Evolutionary conservation across 2,329 filamentous ascomycete species (phyloP), one percentile per base, ranked within the genome.

Genomic region (Calonectria multiphialidica): DNA sequence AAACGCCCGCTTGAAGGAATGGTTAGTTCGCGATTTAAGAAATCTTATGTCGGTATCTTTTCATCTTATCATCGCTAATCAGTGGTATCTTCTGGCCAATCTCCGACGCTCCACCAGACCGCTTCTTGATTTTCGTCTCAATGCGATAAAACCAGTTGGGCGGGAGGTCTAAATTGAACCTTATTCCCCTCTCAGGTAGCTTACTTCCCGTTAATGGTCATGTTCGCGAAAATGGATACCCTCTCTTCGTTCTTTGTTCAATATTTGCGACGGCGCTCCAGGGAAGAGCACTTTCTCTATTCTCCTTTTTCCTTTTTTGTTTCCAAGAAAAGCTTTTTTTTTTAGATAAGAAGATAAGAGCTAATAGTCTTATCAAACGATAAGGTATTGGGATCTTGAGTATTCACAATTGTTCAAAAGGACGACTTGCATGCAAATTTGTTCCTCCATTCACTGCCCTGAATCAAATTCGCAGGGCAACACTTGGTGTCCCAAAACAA

Each of bases 401-500:
- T n/a, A 47, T 47, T 23, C 44, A 47, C 53, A 9, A 35, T 40
- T 57, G n/a, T 57, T 37, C 18, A n/a, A 28, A 44, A 21, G 47
- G 44, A 23, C 30, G 15, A 23, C 18, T 25, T 50, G 25, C 12
- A 47, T 30, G n/a, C 28, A 37, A 10, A 50, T 23, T 23, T 47
- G n/a, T 50, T 49, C 37, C 35, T 53, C 30, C 21, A 47, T 21
- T 21, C 28, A 55, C 23, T 13, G 16, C 21, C 25, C 44, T 40
- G 9, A 37, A n/a, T 35, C 37, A 63, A 37, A 50, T 13, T 25
- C 23, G 21, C 42, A 59, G 9, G 49, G 42, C 42, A 57, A 35
- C 61, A 70, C 49, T 61, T 61, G 25, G 42, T 44, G 45, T 61
- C 50, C 50, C 53, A 59, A 66, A 8, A 37, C 57, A 37, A 57